Percentiles rank a stretch among this genome's conserved stretches.
Evolutionary conservation across 2,329 filamentous ascomycete genomes (phyloP).

Genomic region (Stachybotrys elegans): DNA sequence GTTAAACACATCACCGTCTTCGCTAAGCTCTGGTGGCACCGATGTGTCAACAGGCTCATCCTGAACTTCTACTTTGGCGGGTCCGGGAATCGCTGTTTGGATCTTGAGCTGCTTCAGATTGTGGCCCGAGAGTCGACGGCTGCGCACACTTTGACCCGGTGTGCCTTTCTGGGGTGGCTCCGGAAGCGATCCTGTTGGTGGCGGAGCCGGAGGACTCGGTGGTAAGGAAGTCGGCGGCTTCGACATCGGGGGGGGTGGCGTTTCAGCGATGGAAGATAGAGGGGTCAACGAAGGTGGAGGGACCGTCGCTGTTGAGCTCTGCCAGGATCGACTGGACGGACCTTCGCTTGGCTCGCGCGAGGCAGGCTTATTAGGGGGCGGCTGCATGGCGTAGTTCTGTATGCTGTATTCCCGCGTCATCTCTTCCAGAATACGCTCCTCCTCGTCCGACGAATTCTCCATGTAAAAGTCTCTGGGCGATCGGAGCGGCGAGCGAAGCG

Average conservation of each 20-base stretch:
- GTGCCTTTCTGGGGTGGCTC: slow-evolving; percentile 38
- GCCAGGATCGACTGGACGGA: neutral
- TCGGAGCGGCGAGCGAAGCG: slow-evolving; percentile 11
- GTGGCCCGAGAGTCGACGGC: slow-evolving; percentile 73
- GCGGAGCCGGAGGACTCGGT: slow-evolving; percentile 32
- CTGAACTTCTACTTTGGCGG: slow-evolving; percentile 7
- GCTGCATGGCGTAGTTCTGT: slow-evolving; percentile 69
- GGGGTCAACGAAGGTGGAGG: slow-evolving; percentile 39
- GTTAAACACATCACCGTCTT: slow-evolving; percentile 4
- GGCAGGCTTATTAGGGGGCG: slow-evolving; percentile 50
- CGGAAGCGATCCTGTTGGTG: slow-evolving; percentile 43
- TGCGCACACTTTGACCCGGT: slow-evolving; percentile 65
- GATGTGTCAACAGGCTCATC: slow-evolving; percentile 9
- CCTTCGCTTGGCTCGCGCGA: slow-evolving; percentile 74
- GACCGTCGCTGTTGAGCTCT: slow-evolving; percentile 66
- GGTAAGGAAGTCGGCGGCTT: slow-evolving; percentile 7
- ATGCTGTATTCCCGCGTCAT: slow-evolving; percentile 80
- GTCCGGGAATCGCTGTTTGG: slow-evolving; percentile 52
- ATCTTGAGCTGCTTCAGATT: slow-evolving; percentile 83
- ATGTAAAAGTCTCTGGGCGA: slow-evolving; percentile 55
- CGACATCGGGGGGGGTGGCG: slow-evolving; percentile 16
- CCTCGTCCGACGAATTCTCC: slow-evolving; percentile 62
- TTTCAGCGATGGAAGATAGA: slow-evolving; percentile 66
- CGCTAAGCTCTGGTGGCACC: slow-evolving; percentile 7
- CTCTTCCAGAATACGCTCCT: slow-evolving; percentile 77